Base-by-base conservation (phyloP, 2,329 filamentous ascomycete species). In the Fusarium verticillioides region DNA sequence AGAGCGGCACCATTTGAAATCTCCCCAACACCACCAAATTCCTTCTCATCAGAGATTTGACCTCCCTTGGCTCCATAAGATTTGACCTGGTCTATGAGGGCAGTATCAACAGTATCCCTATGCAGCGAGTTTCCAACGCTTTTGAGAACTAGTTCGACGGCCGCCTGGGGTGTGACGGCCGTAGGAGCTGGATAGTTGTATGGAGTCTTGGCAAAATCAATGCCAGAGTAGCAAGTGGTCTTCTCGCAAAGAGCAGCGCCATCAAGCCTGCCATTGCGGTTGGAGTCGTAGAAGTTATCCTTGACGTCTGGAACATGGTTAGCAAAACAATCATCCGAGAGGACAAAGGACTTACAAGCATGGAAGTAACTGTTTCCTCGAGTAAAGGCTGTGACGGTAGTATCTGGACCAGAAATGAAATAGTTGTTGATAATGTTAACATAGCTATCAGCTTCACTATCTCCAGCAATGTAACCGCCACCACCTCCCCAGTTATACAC, bases 341-440 rank as follows among this genome's bases (percentile, higher is more conserved):
- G 11, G 15, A 0, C 7, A 18, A 6, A 19, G 7, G 9, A 75
- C 79, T 71, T 69, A 81, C 81, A 89, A 21, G 84, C 87, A 44
- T 86, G 85, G 79, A 88, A 89, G 56, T 86, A 85, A 5, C 78
- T 81, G 62, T 88, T 88, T n/a, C 87, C 86, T n/a, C 87, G 83
- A 3, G 86, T 88, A 69, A 88, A 89, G 0, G 86, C 85, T 3
- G 85, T 82, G 5, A 84, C 83, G 32, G 78, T 83, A 7, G 87
- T 88, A 50, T 81, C 84, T 0, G 87, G 87, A 0, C 87, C 88
- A 4, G 84, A 84, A 66, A 89, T 86, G 78, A 88, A 89, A 78
- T 89, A 89, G 78, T 89, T 89, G 66, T 86, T 85, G 59, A 88
- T 81, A 62, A 89, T 86, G 68, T 89, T 87, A 9, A 83, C 86